Conservation (phyloP, 2,329 filamentous ascomycete species). For the Trichoderma sp. region DNA sequence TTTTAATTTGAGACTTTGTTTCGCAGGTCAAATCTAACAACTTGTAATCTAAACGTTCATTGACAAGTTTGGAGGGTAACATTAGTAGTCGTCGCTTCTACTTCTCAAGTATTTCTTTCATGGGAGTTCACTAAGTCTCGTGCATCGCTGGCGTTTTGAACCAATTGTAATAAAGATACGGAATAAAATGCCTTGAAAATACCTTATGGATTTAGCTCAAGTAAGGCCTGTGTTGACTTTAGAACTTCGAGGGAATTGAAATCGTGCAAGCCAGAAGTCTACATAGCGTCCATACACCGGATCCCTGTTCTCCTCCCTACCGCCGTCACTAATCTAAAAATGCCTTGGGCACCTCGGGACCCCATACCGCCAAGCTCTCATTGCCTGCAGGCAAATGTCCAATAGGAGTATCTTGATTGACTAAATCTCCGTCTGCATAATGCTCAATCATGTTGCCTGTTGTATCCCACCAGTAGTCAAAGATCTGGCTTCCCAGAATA, state of each 20-base stretch:
- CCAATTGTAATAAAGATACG: too few species aligned
- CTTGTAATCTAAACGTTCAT: background rate
- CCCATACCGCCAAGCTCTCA: conserved; percentile 24
- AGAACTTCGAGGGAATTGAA: background rate
- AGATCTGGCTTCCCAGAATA: conserved; percentile 59
- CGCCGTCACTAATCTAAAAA: background rate
- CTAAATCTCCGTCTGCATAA: conserved; percentile 62
- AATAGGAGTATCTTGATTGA: conserved; percentile 49
- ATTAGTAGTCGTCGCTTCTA: too few species aligned
- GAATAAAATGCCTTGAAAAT: too few species aligned
- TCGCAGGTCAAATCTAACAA: background rate
- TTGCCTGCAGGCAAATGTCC: conserved; percentile 18
- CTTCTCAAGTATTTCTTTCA: too few species aligned
- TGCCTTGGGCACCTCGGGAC: conserved; percentile 23
- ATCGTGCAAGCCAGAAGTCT: background rate
- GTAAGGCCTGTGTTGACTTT: background rate
- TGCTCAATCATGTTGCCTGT: conserved; percentile 52
- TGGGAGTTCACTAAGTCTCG: too few species aligned
- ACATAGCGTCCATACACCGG: too few species aligned
- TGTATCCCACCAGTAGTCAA: conserved; percentile 53
- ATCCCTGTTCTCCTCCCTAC: background rate
- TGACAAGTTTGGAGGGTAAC: background rate
- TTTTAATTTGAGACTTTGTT: background rate
- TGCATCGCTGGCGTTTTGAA: too few species aligned
- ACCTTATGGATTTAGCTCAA: background rate